Evolutionary conservation across 768 basidiomycete species (phyloP).

Genomic region (Leccinum olivaceopallidum): DNA sequence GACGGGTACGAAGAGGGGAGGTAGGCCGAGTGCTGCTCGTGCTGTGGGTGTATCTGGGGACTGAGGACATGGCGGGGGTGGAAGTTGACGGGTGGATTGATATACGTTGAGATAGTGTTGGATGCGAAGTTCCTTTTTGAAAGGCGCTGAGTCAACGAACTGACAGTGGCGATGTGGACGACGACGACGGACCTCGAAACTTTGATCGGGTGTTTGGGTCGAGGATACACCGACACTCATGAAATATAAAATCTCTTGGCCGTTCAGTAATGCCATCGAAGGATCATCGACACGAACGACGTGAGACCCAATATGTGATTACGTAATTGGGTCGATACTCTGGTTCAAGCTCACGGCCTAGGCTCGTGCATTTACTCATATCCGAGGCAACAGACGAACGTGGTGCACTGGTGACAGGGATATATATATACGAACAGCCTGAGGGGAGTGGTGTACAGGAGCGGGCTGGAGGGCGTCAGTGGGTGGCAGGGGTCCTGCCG

Average conservation of each 20-base stretch:
- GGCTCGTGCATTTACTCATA: no score
- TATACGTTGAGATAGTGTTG: constrained; percentile 57
- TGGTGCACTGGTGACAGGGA: no score
- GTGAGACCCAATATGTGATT: neutral
- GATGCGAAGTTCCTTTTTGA: constrained; percentile 51
- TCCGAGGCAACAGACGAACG: no score
- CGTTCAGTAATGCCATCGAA: constrained; percentile 15
- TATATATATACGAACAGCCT: no score
- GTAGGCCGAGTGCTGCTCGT: constrained; percentile 46
- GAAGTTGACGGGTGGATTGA: constrained; percentile 39
- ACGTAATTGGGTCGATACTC: no score
- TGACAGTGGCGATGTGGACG: no score
- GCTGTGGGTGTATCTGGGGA: constrained; percentile 44
- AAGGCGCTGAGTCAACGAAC: neutral
- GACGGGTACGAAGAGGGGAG: constrained; percentile 52
- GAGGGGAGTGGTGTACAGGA: no score
- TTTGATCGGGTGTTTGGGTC: constrained; percentile 15
- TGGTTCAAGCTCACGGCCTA: no score
- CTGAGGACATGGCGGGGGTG: constrained; percentile 50
- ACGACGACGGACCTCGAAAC: constrained; percentile 29
- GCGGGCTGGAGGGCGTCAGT: no score
- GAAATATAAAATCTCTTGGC: constrained; percentile 23
- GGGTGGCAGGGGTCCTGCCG: no score
- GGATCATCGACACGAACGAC: neutral
- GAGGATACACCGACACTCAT: constrained; percentile 29